A percentile compares a stretch with the other conserved stretches of the same genome.
Evolutionary conservation across 2,329 filamentous ascomycete species (phyloP).

Genomic region (Grosmannia penicillata): DNA sequence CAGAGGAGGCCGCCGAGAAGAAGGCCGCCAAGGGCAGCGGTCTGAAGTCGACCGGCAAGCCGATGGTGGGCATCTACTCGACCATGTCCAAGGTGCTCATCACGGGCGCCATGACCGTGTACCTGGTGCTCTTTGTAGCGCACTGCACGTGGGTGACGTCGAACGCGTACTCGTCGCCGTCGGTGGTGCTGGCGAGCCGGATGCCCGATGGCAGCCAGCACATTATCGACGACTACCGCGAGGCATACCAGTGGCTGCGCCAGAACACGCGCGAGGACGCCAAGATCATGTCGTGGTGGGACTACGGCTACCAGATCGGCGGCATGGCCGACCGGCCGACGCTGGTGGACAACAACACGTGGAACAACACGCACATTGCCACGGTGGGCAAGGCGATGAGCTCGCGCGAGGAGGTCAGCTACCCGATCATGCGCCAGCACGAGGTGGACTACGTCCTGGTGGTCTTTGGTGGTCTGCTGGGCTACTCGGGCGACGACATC

Average conservation of each 20-base stretch:
- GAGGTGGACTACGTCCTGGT: conserved; percentile 98
- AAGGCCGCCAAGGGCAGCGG: conserved; percentile 32
- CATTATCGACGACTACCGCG: conserved; percentile 98
- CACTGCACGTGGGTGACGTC: conserved; percentile 99
- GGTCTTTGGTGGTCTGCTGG: conserved; percentile 87
- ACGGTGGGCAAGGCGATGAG: conserved; percentile 99
- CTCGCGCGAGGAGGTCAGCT: conserved; percentile 92
- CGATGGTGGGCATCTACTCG: conserved; percentile 72
- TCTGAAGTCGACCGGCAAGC: conserved; percentile 56
- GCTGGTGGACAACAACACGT: conserved; percentile 97
- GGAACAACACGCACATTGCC: conserved; percentile 99
- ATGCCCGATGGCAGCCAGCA: conserved; percentile 91
- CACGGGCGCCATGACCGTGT: conserved; percentile 56
- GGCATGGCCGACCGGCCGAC: conserved; percentile 97
- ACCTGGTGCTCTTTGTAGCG: conserved; percentile 83
- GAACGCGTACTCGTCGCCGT: conserved; percentile 96
- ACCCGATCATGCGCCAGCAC: conserved; percentile 95
- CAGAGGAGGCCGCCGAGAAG: conserved; percentile 34
- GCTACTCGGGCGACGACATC: conserved; percentile 97
- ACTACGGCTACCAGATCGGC: conserved; percentile 98
- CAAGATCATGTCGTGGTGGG: conserved; percentile 99
- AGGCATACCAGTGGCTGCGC: conserved; percentile 98
- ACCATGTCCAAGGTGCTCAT: conserved; percentile 67
- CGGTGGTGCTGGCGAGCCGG: conserved; percentile 83
- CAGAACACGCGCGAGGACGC: conserved; percentile 92